Conservation (phyloP, 2,329 filamentous ascomycete genomes). For the Boeremia exigua region DNA sequence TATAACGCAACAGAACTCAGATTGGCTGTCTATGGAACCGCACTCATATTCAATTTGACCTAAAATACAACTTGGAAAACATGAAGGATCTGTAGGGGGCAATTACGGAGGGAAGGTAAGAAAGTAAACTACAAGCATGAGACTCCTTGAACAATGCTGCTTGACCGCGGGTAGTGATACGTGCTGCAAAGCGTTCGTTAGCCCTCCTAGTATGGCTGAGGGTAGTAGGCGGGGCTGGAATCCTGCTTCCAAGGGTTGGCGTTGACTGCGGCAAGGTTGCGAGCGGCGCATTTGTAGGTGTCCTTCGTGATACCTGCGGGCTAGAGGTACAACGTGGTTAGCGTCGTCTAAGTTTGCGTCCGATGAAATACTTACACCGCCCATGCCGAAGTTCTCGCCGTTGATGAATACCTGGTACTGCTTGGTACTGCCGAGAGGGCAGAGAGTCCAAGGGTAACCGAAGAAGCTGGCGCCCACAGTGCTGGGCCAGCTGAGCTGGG, state of each 20-base stretch:
- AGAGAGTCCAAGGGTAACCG: constrained; percentile 25
- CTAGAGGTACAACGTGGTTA: background rate
- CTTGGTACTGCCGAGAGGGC: constrained; percentile 27
- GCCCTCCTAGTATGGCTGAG: constrained; percentile 4
- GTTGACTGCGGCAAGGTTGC: constrained; percentile 27
- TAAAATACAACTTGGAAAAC: constrained; percentile 21
- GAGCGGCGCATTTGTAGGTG: constrained; percentile 1
- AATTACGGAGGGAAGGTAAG: constrained; percentile 21
- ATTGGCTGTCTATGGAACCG: constrained; percentile 16
- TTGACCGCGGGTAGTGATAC: constrained; percentile 15
- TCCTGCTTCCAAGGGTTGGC: constrained; percentile 23
- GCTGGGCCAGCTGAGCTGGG: constrained; percentile 37
- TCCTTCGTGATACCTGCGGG: constrained; percentile 26
- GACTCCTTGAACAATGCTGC: constrained; percentile 19
- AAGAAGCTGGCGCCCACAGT: constrained; percentile 23
- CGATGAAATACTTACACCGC: constrained; percentile 12
- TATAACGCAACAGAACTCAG: constrained; percentile 3
- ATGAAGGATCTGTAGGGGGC: constrained; percentile 16
- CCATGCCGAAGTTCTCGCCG: constrained; percentile 28
- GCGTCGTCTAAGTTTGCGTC: background rate
- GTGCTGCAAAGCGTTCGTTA: constrained; percentile 7
- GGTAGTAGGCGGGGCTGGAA: constrained; percentile 10
- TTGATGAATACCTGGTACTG: constrained; percentile 40
- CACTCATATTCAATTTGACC: constrained; percentile 21
- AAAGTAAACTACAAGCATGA: constrained; percentile 17